A percentile compares a stretch with the other conserved stretches of the same genome.
Conservation (phyloP, 2,329 filamentous ascomycete species). For the Gaeumannomyces tritici region DNA sequence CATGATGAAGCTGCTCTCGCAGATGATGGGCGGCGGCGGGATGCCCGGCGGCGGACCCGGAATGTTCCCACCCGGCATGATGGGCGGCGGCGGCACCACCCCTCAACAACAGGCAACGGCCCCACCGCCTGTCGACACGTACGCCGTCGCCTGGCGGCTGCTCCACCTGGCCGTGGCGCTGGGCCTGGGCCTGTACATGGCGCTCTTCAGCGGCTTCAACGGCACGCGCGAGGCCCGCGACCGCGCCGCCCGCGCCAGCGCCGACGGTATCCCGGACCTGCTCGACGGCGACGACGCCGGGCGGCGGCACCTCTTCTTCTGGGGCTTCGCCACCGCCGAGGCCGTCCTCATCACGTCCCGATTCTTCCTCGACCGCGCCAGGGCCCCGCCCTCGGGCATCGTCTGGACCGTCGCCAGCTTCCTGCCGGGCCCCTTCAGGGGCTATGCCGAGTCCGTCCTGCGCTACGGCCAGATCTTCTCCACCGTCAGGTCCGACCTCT, state of each 20-base stretch:
- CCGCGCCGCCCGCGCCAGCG: constrained; percentile 13
- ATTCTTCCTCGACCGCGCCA: constrained; percentile 54
- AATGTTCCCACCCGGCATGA: constrained; percentile 25
- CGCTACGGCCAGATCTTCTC: constrained; percentile 63
- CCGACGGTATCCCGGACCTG: constrained; percentile 9
- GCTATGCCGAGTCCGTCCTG: constrained; percentile 50
- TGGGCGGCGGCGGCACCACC: constrained; percentile 22
- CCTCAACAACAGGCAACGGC: constrained; percentile 20
- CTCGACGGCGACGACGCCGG: constrained; percentile 22
- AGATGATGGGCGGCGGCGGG: constrained; percentile 49
- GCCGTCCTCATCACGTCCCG: constrained; percentile 61
- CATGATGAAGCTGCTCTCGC: constrained; percentile 66
- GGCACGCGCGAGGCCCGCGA: constrained; percentile 55
- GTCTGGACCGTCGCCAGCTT: constrained; percentile 55
- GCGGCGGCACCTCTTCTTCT: constrained; percentile 49
- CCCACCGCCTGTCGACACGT: constrained; percentile 23
- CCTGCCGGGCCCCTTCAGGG: constrained; percentile 53
- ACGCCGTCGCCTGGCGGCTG: constrained; percentile 55
- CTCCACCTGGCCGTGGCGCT: constrained; percentile 66
- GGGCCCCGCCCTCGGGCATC: constrained; percentile 47
- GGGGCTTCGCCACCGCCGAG: constrained; percentile 72
- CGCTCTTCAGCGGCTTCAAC: constrained; percentile 56
- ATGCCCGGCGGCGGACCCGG: constrained; percentile 10
- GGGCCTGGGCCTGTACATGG: constrained; percentile 60
- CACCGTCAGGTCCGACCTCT: constrained; percentile 63